A percentile compares a stretch with the other conserved stretches of the same genome.
phyloP scores from a whole-genome alignment of 2,329 filamentous ascomycete species.

The Triangularia setosa region DNA sequence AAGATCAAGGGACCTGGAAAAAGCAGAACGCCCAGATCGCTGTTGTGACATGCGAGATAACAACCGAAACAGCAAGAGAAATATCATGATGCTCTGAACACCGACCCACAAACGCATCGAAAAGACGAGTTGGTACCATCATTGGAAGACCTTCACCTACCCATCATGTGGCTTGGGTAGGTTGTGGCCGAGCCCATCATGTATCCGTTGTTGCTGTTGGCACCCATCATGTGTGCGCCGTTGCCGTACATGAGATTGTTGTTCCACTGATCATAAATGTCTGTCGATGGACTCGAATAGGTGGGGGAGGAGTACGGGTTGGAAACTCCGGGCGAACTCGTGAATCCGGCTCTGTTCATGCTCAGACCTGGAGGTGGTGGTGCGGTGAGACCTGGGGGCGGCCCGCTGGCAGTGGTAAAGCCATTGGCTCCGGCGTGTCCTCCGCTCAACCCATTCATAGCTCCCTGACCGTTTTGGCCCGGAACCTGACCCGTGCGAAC shows the following conservation, averaged over 20 bases:
- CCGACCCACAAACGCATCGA: background rate
- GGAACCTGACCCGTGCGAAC: slow-evolving; percentile 74
- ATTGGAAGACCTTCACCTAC: background rate
- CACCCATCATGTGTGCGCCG: slow-evolving; percentile 29
- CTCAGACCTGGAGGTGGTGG: slow-evolving; percentile 68
- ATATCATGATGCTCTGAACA: background rate
- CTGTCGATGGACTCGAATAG: slow-evolving; percentile 14
- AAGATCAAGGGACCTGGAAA: background rate
- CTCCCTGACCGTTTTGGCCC: slow-evolving; percentile 34
- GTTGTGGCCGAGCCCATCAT: background rate
- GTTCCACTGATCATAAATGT: slow-evolving; percentile 16
- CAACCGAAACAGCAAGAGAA: background rate
- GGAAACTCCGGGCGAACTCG: slow-evolving; percentile 13
- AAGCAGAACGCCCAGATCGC: background rate
- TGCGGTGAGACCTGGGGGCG: slow-evolving; percentile 74
- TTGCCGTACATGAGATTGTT: slow-evolving; percentile 19
- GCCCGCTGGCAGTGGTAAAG: slow-evolving; percentile 67
- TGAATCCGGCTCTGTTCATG: slow-evolving; percentile 25
- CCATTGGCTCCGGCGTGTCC: slow-evolving; percentile 53
- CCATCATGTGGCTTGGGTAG: background rate
- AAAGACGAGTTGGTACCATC: background rate
- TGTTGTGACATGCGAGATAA: background rate
- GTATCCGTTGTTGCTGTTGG: slow-evolving; percentile 14
- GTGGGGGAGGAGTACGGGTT: slow-evolving; percentile 20
- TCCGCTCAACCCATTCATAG: slow-evolving; percentile 37